Base-by-base conservation (phyloP, 163 green algal species). In the Scenedesmus sp. region DNA sequence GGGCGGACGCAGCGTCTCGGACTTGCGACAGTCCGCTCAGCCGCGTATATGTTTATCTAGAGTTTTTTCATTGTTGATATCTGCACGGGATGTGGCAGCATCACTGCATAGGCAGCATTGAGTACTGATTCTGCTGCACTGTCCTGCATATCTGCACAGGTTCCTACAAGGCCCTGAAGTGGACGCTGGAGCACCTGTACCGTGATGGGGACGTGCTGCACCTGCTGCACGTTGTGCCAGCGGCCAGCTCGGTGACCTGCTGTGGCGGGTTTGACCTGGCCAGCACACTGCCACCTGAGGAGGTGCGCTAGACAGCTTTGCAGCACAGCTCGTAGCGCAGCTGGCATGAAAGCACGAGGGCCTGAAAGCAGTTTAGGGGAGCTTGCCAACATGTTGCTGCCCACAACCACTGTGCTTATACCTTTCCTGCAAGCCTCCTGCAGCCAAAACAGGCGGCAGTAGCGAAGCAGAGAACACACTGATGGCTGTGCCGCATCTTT, bases 161-260 rank as follows among this genome's bases (percentile, higher is more conserved):
- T 46, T 89, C 90, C 4, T 89, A 93, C 70, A 86, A 73, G 26
- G 90, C 90, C 12, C 64, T 93, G 2, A 82, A 90, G 52, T 93
- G 90, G 90, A 90, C 90, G 23, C 83, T 93, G 66, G 23, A 90
- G n/a, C 57, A 93, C 60, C 20, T 93, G 23, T 90, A 93, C 84
- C 85, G 90, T 7, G 74, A 89, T 34, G 90, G 90, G 20, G 90
- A 93, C 73, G 26, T 90, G 54, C 57, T 93, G 73, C 90, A 93
- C 59, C 83, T 93, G 73, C 73, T 93, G n/a, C 90, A 93, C 77
- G 84, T 89, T 1, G 70, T 93, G 16, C 90, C 90, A 55, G 56
- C 88, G 23, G 67, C 54, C 82, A 88, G 88, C 76, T 76, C 74
- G 87, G 66, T 23, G 67, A 79, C 55, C 16, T 91, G 77, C n/a